These are phyloP conservation scores for Rhizomucor miehei DNA, from an alignment of 371 early-diverging fungal genomes.

Conservation along the genomic window DNA sequence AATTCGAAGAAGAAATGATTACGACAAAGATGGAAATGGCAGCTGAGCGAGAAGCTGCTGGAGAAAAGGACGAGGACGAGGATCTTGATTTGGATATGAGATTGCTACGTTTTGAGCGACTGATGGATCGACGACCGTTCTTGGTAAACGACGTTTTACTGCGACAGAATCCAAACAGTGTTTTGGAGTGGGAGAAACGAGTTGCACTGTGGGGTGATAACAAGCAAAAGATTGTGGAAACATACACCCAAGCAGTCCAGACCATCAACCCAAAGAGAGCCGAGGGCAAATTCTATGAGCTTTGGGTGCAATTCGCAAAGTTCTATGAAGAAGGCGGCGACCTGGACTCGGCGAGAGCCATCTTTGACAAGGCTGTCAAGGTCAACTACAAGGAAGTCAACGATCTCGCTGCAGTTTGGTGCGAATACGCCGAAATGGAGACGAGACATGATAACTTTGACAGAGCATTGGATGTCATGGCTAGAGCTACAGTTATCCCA, in stretches of 20 bases:
- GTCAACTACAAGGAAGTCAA: constrained; percentile 78
- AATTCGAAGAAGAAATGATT: constrained; percentile 84
- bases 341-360: constrained; percentile 64
- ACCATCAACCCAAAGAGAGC: constrained; percentile 84
- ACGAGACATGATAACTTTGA: constrained; percentile 70
- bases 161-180: constrained; percentile 91
- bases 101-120: constrained; percentile 80
- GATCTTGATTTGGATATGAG: constrained; percentile 82
- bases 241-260: constrained; percentile 76
- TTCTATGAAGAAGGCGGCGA: constrained; percentile 73
- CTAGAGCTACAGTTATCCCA: constrained; percentile 72
- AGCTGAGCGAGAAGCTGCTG: constrained; percentile 52
- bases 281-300: constrained; percentile 69
- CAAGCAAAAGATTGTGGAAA: constrained; percentile 61
- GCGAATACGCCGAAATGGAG: constrained; percentile 92
- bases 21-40: constrained; percentile 76
- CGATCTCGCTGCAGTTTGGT: constrained; percentile 91
- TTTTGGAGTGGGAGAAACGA: constrained; percentile 89
- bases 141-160: constrained; percentile 92
- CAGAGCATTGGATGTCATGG: constrained; percentile 73
- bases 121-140: constrained; percentile 93
- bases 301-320: constrained; percentile 88
- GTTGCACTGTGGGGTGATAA: constrained; percentile 69
- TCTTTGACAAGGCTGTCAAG: constrained; percentile 85
- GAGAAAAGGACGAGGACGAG: constrained; percentile 49